These are phyloP conservation scores for Adansonia digitata DNA, from an alignment of 345 rosid species.

Conservation along the genomic window DNA sequence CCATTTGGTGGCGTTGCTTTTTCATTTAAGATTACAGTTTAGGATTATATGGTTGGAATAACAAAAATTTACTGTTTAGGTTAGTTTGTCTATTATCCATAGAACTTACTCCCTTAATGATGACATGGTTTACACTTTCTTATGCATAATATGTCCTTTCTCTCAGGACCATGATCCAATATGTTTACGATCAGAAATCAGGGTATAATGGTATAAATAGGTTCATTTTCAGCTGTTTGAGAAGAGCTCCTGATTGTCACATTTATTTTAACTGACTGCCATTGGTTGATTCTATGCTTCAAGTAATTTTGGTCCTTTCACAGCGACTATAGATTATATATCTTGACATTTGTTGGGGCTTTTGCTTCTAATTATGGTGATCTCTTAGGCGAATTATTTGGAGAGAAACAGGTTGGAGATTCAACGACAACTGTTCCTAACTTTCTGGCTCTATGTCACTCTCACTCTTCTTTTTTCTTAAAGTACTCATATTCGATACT, in stretches of 20 bases:
- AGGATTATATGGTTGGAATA: neutral
- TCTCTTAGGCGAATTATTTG: neutral
- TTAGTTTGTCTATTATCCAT: neutral
- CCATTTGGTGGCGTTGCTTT: neutral
- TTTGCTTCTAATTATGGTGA: too few species aligned
- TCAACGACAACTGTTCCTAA: neutral
- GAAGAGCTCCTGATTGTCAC: neutral
- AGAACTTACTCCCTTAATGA: neutral
- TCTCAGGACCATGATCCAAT: neutral
- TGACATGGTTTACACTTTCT: too few species aligned
- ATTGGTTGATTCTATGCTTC: neutral
- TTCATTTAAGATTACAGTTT: neutral
- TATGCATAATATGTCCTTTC: neutral
- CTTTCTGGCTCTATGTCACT: too few species aligned
- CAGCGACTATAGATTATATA: neutral
- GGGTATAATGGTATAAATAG: neutral
- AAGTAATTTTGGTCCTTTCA: too few species aligned
- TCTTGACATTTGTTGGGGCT: neutral
- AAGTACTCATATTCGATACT: too few species aligned
- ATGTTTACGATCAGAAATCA: neutral
- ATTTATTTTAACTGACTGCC: neutral
- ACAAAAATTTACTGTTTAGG: neutral
- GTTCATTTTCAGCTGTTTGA: neutral
- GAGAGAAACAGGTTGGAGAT: neutral
- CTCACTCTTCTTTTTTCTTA: too few species aligned